Evolutionary conservation across 345 rosid genomes (phyloP).

Genomic region (Camelina sativa): DNA sequence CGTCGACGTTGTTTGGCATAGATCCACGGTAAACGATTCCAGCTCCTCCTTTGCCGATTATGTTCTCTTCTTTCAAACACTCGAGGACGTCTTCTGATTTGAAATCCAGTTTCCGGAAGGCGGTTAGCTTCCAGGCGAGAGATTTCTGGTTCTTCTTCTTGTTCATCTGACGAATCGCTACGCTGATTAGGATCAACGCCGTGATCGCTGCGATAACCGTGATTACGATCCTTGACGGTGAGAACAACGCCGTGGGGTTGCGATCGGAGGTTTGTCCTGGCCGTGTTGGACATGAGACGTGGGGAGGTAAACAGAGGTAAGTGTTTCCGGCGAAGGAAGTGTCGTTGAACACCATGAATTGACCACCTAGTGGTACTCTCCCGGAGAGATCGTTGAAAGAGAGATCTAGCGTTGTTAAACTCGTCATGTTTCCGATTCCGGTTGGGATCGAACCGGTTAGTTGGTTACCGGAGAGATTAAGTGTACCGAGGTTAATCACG

Average conservation of each 20-base stretch:
- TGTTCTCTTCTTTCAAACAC: constrained; percentile 83
- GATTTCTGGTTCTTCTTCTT: constrained; percentile 57
- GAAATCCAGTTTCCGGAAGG: constrained; percentile 79
- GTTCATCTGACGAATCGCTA: constrained; percentile 52
- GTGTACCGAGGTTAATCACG: constrained; percentile 59
- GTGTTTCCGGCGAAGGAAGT: constrained; percentile 74
- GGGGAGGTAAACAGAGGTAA: constrained; percentile 59
- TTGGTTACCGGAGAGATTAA: constrained; percentile 71
- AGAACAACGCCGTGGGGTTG: constrained; percentile 42
- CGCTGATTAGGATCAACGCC: constrained; percentile 48
- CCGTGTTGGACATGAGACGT: constrained; percentile 48
- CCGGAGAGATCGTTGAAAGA: constrained; percentile 72
- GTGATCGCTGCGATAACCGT: constrained; percentile 51
- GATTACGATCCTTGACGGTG: constrained; percentile 52
- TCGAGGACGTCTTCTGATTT: constrained; percentile 80
- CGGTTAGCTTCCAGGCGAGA: constrained; percentile 78
- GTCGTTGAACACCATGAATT: constrained; percentile 72
- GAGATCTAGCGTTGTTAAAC: constrained; percentile 81
- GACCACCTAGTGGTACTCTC: constrained; percentile 70
- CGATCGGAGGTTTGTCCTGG: constrained; percentile 39
- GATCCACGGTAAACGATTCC: constrained; percentile 89
- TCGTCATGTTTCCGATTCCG: constrained; percentile 68
- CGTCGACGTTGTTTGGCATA: constrained; percentile 69
- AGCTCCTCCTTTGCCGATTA: constrained; percentile 95
- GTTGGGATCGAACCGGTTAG: constrained; percentile 68